Percentiles rank a stretch among this genome's conserved stretches.
Conservation (phyloP, 306 rosid species). For the Vigna angularis region DNA sequence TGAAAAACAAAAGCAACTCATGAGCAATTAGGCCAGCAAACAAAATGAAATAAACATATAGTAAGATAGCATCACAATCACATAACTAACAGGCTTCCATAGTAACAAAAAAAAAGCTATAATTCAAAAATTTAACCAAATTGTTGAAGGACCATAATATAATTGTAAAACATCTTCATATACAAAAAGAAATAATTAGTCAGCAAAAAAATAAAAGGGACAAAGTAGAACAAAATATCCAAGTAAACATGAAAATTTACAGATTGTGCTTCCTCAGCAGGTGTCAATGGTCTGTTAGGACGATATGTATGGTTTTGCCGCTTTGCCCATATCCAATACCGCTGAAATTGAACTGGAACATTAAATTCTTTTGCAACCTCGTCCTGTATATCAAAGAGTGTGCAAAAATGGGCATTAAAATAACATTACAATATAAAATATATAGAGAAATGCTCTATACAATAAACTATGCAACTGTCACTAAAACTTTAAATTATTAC, state of each 20-base stretch:
- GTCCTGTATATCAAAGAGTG: slow-evolving; percentile 62
- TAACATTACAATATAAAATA: neutral
- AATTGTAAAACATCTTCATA: neutral
- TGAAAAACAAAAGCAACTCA: neutral
- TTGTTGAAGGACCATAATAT: neutral
- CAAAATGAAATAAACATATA: slow-evolving; percentile 11
- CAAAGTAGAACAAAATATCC: slow-evolving; percentile 3
- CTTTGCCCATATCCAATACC: slow-evolving; percentile 90
- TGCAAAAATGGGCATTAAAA: slow-evolving; percentile 9
- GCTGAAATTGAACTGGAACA: slow-evolving; percentile 80
- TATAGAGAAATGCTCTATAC: slow-evolving; percentile 4
- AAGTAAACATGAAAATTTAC: slow-evolving; percentile 53
- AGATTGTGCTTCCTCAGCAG: slow-evolving; percentile 72
- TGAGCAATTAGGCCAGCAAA: neutral
- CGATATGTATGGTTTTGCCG: slow-evolving; percentile 91
- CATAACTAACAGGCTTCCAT: slow-evolving; percentile 7
- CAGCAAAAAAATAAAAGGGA: neutral
- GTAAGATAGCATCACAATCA: slow-evolving; percentile 17
- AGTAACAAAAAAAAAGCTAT: slow-evolving; percentile 8
- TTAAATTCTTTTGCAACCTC: slow-evolving; percentile 83
- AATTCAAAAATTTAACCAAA: slow-evolving; percentile 9
- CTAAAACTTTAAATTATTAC: neutral
- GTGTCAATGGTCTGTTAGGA: slow-evolving; percentile 78
- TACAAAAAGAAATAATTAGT: slow-evolving; percentile 24
- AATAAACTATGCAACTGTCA: neutral